Percentiles rank a stretch among this genome's conserved stretches.
These are phyloP conservation scores for Coniosporium apollinis DNA, from an alignment of 495 filamentous ascomycete genomes.

Conservation along the genomic window DNA sequence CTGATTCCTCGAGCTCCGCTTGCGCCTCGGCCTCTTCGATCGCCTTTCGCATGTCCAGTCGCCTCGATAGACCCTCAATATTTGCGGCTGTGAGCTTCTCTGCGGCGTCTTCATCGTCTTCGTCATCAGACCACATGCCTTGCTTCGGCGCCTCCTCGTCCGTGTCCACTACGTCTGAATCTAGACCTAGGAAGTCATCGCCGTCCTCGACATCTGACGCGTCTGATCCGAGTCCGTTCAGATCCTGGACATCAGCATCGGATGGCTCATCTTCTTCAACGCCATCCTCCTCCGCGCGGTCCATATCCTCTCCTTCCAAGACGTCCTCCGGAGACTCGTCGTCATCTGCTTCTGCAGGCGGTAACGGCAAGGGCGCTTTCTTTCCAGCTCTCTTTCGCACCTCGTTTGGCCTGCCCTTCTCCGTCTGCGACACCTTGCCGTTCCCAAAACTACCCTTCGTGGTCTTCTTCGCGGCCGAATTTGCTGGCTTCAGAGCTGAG, in stretches of 20 bases:
- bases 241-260: conserved; percentile 15
- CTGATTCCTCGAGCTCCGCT: conserved; percentile 68
- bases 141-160: conserved; percentile 27
- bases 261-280: conserved; percentile 28
- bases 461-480: conserved; percentile 16
- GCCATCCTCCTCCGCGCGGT: conserved; percentile 32
- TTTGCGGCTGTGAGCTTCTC: conserved; percentile 91
- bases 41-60: conserved; percentile 54
- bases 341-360: conserved; percentile 13
- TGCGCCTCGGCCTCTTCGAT: conserved; percentile 61
- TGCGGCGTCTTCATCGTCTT: conserved; percentile 75
- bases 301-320: conserved; percentile 21
- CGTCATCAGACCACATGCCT: conserved; percentile 82
- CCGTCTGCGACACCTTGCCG: not conserved
- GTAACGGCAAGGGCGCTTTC: not conserved
- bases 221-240: conserved; percentile 34
- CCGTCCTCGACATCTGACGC: conserved; percentile 16
- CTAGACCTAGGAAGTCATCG: conserved; percentile 44
- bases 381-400: conserved; percentile 9
- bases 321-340: conserved; percentile 24
- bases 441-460: conserved; percentile 19
- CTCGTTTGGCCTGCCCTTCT: not conserved
- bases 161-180: conserved; percentile 23
- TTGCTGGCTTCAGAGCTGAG: conserved; percentile 18
- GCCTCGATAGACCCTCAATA: conserved; percentile 75